A percentile compares a stretch with the other conserved stretches of the same genome.
Conservation (phyloP, 2,329 filamentous ascomycete species). For the Huntiella savannae region DNA sequence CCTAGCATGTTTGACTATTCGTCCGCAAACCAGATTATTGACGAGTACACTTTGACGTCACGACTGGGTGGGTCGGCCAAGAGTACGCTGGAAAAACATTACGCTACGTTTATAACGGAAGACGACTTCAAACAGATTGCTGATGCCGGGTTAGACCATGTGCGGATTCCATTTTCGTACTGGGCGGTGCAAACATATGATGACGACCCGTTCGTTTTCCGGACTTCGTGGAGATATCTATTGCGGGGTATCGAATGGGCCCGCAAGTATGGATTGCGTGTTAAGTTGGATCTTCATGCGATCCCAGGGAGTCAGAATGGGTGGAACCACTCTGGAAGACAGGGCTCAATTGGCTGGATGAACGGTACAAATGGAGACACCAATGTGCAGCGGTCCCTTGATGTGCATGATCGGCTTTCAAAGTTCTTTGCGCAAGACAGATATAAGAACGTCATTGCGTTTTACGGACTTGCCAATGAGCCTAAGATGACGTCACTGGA, state of each 20-base stretch:
- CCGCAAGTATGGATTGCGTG: conserved; percentile 72
- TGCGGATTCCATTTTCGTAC: conserved; percentile 90
- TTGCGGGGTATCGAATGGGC: conserved; percentile 86
- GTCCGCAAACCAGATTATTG: conserved; percentile 46
- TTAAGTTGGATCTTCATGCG: conserved; percentile 88
- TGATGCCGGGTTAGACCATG: conserved; percentile 78
- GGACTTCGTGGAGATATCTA: conserved; percentile 83
- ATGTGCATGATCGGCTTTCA: conserved; percentile 71
- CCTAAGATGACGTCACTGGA: conserved; percentile 67
- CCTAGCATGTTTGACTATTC: conserved; percentile 71
- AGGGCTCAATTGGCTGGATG: conserved; percentile 68
- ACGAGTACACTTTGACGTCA: conserved; percentile 66
- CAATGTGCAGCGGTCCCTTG: conserved; percentile 66
- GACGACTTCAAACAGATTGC: conserved; percentile 69
- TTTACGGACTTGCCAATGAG: conserved; percentile 92
- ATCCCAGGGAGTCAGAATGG: conserved; percentile 88
- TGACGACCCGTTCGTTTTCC: conserved; percentile 69
- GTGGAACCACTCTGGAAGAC: conserved; percentile 86
- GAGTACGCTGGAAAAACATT: conserved; percentile 67
- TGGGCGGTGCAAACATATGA: conserved; percentile 82
- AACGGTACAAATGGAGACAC: conserved; percentile 68
- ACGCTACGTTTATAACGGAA: conserved; percentile 73
- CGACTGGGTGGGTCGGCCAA: conserved; percentile 49
- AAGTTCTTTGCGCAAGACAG: conserved; percentile 85
- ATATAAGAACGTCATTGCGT: conserved; percentile 77